Percentiles rank a stretch among this genome's conserved stretches.
These are phyloP conservation scores for Suhomyces emberorum DNA, from an alignment of 805 yeast genomes.

Conservation along the genomic window DNA sequence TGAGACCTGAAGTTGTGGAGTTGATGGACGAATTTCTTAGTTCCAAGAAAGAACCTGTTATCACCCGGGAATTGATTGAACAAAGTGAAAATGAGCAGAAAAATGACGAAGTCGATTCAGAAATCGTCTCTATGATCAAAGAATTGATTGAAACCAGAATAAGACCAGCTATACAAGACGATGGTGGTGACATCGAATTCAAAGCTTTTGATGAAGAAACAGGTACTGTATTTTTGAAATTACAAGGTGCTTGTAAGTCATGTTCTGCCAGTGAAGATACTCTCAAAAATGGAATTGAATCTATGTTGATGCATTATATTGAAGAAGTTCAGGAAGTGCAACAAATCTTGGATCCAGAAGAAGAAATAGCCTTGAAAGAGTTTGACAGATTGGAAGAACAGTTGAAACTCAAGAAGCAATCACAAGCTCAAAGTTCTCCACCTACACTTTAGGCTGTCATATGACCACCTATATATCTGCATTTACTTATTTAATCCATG, in stretches of 20 bases:
- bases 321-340: constrained; percentile 90
- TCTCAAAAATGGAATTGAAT: constrained; percentile 89
- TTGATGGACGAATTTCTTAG: constrained; percentile 50
- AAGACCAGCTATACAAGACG: constrained; percentile 97
- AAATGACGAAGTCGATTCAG: constrained; percentile 53
- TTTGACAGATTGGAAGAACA: constrained; percentile 76
- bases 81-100: constrained; percentile 39
- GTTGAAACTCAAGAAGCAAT: constrained; percentile 19
- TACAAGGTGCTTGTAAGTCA: constrained; percentile 94
- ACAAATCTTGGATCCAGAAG: constrained; percentile 75
- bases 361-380: constrained; percentile 76
- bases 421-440: constrained; percentile 17
- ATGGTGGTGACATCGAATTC: constrained; percentile 95
- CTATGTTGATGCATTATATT: constrained; percentile 95
- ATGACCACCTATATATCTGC: neutral
- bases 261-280: constrained; percentile 92
- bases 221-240: constrained; percentile 83
- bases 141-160: constrained; percentile 92
- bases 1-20: constrained; percentile 59
- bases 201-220: constrained; percentile 79
- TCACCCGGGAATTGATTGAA: constrained; percentile 39
- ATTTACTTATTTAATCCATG: constrained; percentile 4
- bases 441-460: constrained; percentile 17
- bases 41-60: constrained; percentile 35
- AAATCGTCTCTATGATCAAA: constrained; percentile 82